Conservation (phyloP, 306 rosid genomes). For the Inga leiocalycina region DNA sequence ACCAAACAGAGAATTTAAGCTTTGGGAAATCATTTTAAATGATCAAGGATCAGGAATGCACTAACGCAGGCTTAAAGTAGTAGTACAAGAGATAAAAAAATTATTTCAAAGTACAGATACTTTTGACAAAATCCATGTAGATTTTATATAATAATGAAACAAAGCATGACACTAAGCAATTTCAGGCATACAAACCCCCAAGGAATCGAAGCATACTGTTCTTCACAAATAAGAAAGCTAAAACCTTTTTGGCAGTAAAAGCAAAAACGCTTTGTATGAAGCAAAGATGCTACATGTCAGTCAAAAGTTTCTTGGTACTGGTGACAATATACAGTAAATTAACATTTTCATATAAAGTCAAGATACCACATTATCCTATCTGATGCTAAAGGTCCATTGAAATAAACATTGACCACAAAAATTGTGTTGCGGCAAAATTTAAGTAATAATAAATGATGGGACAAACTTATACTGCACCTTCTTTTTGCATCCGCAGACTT, state of each 20-base stretch:
- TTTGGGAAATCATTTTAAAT: no score
- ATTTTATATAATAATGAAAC: no score
- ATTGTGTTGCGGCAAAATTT: constrained; percentile 6
- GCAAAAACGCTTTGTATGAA: neutral
- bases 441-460: constrained; percentile 2
- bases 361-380: neutral
- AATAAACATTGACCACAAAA: neutral
- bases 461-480: constrained; percentile 53
- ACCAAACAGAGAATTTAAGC: no score
- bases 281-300: neutral
- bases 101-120: no score
- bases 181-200: neutral
- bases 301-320: neutral
- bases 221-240: neutral
- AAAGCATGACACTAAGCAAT: no score
- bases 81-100: no score
- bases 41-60: no score
- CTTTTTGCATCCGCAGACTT: constrained; percentile 92
- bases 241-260: neutral
- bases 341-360: neutral
- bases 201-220: neutral
- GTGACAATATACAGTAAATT: neutral
- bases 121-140: no score
- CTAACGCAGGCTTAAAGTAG: no score
- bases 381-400: neutral